Conservation (phyloP, 768 basidiomycete genomes). For the Suillus subalutaceus region DNA sequence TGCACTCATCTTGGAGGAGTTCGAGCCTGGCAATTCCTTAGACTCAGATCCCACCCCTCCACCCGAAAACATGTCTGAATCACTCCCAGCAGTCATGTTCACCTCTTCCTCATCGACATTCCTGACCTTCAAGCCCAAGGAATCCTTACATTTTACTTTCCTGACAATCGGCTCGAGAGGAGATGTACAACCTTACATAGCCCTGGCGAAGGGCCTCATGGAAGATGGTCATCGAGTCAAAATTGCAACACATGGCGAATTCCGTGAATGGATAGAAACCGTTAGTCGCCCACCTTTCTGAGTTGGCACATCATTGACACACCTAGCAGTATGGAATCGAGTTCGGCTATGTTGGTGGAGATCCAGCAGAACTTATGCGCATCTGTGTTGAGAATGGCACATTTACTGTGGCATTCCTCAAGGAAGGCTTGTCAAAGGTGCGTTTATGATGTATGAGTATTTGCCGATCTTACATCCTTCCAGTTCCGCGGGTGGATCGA, state of each 20-base stretch:
- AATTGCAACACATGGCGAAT: slow-evolving; percentile 96
- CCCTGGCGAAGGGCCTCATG: slow-evolving; percentile 88
- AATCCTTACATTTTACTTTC: slow-evolving; percentile 88
- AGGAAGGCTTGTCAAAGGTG: slow-evolving; percentile 87
- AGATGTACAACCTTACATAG: slow-evolving; percentile 98
- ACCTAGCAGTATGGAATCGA: slow-evolving; percentile 86
- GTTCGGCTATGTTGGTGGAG: slow-evolving; percentile 92
- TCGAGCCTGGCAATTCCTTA: slow-evolving; percentile 55
- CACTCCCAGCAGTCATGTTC: slow-evolving; percentile 92
- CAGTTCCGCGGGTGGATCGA: slow-evolving; percentile 99
- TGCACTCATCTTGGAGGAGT: slow-evolving; percentile 83
- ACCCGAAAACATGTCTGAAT: slow-evolving; percentile 64
- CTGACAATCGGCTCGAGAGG: slow-evolving; percentile 95
- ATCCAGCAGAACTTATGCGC: slow-evolving; percentile 96
- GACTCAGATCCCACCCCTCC: slow-evolving; percentile 48
- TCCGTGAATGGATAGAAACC: slow-evolving; percentile 92
- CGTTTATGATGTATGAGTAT: slow-evolving; percentile 12
- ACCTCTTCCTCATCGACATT: slow-evolving; percentile 95
- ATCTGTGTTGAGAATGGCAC: slow-evolving; percentile 98
- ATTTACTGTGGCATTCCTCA: slow-evolving; percentile 94
- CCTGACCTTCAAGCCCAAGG: slow-evolving; percentile 91
- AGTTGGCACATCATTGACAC: slow-evolving; percentile 11
- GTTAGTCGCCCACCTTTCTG: slow-evolving; percentile 48
- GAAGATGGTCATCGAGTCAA: slow-evolving; percentile 86
- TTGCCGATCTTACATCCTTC: slow-evolving; percentile 12